Percentiles rank a stretch among this genome's conserved stretches.
These are phyloP conservation scores for Curvularia eragrostidis DNA, from an alignment of 2,329 filamentous ascomycete genomes.

Conservation along the genomic window DNA sequence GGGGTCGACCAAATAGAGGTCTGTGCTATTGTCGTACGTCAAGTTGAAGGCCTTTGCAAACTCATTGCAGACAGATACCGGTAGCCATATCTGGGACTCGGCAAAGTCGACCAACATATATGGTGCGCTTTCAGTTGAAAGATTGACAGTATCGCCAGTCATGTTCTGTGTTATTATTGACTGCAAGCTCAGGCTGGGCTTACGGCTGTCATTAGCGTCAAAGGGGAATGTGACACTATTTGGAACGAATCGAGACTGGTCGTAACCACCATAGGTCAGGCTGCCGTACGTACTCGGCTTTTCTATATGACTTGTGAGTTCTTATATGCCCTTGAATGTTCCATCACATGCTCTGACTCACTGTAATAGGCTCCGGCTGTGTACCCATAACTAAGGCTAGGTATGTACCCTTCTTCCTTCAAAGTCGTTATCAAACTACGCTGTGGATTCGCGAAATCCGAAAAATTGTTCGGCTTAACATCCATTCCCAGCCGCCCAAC, in stretches of 20 bases:
- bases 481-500: slow-evolving; percentile 50
- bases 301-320: neutral
- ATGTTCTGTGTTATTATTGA: neutral
- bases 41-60: slow-evolving; percentile 50
- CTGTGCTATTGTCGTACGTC: slow-evolving; percentile 40
- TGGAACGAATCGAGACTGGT: slow-evolving; percentile 38
- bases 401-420: slow-evolving; percentile 12
- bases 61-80: slow-evolving; percentile 39
- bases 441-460: slow-evolving; percentile 46
- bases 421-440: neutral
- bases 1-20: slow-evolving; percentile 47
- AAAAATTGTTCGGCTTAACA: slow-evolving; percentile 56
- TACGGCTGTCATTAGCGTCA: slow-evolving; percentile 25
- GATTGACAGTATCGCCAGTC: slow-evolving; percentile 24
- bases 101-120: slow-evolving; percentile 46
- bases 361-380: slow-evolving; percentile 31
- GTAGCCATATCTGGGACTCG: slow-evolving; percentile 50
- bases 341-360: slow-evolving; percentile 9
- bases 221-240: slow-evolving; percentile 8
- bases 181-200: neutral
- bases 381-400: slow-evolving; percentile 27
- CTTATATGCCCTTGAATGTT: neutral
- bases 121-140: slow-evolving; percentile 14
- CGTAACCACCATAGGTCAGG: slow-evolving; percentile 51
- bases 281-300: slow-evolving; percentile 23